A percentile compares a stretch with the other conserved stretches of the same genome.
phyloP scores from a whole-genome alignment of 345 rosid genomes.

The Eucalyptus microcorys region DNA sequence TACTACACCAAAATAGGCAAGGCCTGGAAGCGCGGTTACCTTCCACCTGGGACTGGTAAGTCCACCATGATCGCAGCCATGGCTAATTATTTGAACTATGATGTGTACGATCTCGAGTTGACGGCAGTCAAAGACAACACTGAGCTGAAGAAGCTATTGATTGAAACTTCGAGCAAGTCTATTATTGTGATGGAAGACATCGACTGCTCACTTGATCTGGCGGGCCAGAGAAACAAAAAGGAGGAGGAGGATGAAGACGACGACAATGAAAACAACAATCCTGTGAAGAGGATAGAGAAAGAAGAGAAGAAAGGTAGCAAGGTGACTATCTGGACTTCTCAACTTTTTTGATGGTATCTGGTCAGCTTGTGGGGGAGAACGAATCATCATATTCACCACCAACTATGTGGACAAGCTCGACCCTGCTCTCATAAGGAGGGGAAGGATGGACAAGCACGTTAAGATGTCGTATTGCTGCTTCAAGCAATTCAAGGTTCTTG shows the following conservation, averaged over 20 bases:
- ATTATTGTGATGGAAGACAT: slow-evolving; percentile 65
- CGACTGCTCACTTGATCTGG: slow-evolving; percentile 39
- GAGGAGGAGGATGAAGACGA: not conserved
- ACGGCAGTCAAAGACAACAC: slow-evolving; percentile 40
- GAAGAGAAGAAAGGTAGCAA: not conserved
- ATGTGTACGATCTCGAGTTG: slow-evolving; percentile 68
- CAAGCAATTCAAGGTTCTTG: not conserved
- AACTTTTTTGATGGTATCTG: slow-evolving; percentile 36
- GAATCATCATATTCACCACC: slow-evolving; percentile 25
- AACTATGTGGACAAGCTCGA: slow-evolving; percentile 16
- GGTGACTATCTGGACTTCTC: slow-evolving; percentile 20
- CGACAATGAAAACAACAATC: not conserved
- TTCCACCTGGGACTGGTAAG: slow-evolving; percentile 72
- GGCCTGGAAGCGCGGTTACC: slow-evolving; percentile 73
- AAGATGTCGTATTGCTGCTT: not conserved
- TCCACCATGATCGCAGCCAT: slow-evolving; percentile 63
- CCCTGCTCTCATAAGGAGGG: slow-evolving; percentile 25
- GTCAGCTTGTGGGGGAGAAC: slow-evolving; percentile 21
- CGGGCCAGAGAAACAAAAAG: slow-evolving; percentile 16
- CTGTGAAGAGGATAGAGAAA: not conserved
- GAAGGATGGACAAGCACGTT: slow-evolving; percentile 22
- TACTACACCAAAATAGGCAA: slow-evolving; percentile 52
- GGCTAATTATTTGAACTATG: slow-evolving; percentile 50
- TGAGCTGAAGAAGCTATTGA: slow-evolving; percentile 32
- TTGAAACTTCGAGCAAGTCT: slow-evolving; percentile 36